Conservation (phyloP, 2,329 filamentous ascomycete species). For the Sporothrix phasma region DNA sequence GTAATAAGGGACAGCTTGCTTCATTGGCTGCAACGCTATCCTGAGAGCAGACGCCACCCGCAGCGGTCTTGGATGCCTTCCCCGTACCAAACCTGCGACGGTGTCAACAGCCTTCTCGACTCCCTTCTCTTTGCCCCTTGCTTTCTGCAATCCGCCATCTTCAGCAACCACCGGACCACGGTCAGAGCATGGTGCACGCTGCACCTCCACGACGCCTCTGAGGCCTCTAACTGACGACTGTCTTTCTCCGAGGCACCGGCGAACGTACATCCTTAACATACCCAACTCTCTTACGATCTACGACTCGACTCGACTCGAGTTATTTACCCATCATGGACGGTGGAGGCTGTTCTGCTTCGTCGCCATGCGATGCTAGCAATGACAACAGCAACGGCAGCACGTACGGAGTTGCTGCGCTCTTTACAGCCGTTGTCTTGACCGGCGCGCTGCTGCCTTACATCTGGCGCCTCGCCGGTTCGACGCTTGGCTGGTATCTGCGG, state of each 20-base stretch:
- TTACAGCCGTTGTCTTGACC: conserved; percentile 20
- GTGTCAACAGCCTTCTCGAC: not conserved
- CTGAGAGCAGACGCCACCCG: not conserved
- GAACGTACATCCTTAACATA: too few relatives aligned
- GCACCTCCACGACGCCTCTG: not conserved
- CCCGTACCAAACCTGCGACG: not conserved
- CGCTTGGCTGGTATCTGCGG: conserved; percentile 50
- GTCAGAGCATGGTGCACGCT: conserved; percentile 3
- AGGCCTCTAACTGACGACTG: not conserved
- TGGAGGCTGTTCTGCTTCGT: not conserved
- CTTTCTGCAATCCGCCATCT: not conserved
- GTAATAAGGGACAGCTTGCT: conserved; percentile 8
- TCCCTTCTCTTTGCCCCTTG: not conserved
- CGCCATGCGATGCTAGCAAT: not conserved
- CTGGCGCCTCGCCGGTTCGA: conserved; percentile 30
- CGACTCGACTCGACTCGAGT: not conserved
- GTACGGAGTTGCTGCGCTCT: not conserved
- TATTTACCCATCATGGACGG: not conserved
- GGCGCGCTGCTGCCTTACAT: conserved; percentile 30
- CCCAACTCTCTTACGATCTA: not conserved
- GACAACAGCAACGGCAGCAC: not conserved
- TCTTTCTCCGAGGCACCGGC: too few relatives aligned
- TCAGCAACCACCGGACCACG: not conserved
- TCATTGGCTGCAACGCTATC: not conserved
- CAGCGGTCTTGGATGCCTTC: not conserved